Evolutionary conservation across 441 rosid species (phyloP).

Genomic region (Corymbia citriodora): DNA sequence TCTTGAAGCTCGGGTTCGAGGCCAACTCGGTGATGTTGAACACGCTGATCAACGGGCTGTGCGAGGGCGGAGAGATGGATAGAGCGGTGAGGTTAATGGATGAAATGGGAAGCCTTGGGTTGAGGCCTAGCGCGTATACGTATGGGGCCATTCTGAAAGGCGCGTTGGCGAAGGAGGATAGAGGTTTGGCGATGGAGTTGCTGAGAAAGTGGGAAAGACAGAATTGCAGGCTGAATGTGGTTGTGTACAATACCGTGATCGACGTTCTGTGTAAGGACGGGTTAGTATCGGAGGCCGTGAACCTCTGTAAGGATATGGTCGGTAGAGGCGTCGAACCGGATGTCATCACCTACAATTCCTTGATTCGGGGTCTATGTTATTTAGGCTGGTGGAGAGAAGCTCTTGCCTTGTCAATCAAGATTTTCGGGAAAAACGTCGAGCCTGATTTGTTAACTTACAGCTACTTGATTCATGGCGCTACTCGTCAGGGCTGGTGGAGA

Average conservation of each 20-base stretch:
- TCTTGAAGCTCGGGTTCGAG: background rate
- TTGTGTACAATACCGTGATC: background rate
- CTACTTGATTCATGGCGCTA: background rate
- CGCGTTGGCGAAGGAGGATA: background rate
- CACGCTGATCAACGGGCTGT: background rate
- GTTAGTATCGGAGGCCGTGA: background rate
- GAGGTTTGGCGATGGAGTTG: background rate
- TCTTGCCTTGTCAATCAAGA: background rate
- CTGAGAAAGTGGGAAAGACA: background rate
- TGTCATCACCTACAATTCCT: background rate
- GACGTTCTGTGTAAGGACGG: background rate
- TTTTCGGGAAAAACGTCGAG: background rate
- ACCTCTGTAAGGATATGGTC: background rate
- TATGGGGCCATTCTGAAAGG: constrained; percentile 1
- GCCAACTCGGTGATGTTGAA: background rate
- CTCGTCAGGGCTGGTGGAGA: background rate
- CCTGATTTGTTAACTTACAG: background rate
- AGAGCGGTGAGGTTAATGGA: background rate
- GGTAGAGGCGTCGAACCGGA: background rate
- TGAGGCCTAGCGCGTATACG: background rate
- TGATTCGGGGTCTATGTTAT: background rate
- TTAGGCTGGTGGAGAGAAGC: background rate
- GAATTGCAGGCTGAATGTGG: background rate
- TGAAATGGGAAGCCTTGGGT: background rate
- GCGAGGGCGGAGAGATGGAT: background rate